These are phyloP conservation scores for Pseudocercospora ulei DNA, from an alignment of 2,329 filamentous ascomycete genomes.

Conservation along the genomic window DNA sequence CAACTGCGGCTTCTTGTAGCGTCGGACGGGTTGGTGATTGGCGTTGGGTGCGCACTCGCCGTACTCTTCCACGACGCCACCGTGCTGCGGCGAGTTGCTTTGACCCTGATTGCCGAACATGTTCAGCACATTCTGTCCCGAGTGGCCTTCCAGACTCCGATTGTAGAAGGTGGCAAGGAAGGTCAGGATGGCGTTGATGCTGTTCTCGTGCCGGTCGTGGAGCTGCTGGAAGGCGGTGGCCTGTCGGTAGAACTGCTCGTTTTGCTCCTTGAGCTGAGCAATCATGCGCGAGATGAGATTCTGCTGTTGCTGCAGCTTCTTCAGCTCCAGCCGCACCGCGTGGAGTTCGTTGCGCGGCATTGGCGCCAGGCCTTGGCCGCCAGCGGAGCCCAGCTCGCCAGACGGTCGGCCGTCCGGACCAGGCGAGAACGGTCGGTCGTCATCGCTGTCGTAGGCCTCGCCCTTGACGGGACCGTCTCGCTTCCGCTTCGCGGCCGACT, in stretches of 20 bases:
- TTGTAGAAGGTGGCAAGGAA: constrained; percentile 96
- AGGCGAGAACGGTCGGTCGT: constrained; percentile 40
- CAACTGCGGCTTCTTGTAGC: constrained; percentile 29
- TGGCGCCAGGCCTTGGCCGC: constrained; percentile 44
- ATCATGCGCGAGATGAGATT: constrained; percentile 76
- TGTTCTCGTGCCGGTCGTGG: constrained; percentile 94
- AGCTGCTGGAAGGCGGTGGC: constrained; percentile 80
- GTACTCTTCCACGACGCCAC: constrained; percentile 54
- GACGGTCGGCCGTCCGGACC: constrained; percentile 23
- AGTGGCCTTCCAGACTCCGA: constrained; percentile 78
- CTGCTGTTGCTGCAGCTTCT: constrained; percentile 76
- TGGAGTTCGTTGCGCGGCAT: constrained; percentile 64
- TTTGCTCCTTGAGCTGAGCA: constrained; percentile 68
- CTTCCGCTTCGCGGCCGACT: constrained; percentile 43
- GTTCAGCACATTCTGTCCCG: constrained; percentile 67
- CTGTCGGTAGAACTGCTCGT: constrained; percentile 78
- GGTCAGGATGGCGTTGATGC: constrained; percentile 95
- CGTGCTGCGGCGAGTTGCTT: constrained; percentile 39
- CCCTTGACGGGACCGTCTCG: constrained; percentile 49
- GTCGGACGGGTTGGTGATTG: constrained; percentile 29
- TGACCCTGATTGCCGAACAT: constrained; percentile 56
- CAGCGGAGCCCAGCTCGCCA: constrained; percentile 26
- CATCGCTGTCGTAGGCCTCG: constrained; percentile 63
- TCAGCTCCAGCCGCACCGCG: constrained; percentile 67
- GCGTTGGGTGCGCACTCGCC: constrained; percentile 36